A percentile compares a stretch with the other conserved stretches of the same genome.
phyloP scores from a whole-genome alignment of 768 basidiomycete species.

The Lentinula sp. region DNA sequence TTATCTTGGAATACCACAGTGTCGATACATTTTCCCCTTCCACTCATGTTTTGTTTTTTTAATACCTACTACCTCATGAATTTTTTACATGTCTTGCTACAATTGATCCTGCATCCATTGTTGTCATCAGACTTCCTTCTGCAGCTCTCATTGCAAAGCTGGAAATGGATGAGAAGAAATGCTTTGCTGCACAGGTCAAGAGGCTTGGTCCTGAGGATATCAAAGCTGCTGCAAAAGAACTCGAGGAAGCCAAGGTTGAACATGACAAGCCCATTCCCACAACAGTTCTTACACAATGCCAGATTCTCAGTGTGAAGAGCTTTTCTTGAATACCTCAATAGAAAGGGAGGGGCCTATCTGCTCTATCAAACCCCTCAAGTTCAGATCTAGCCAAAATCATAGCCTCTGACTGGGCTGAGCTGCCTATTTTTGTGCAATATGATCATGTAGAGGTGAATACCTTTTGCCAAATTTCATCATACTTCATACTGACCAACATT shows the following conservation, averaged over 20 bases:
- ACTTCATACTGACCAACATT: conserved; percentile 3
- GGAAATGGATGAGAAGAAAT: conserved; percentile 73
- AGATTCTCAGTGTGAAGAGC: conserved; percentile 84
- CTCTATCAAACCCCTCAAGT: conserved; percentile 17
- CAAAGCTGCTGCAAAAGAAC: conserved; percentile 52
- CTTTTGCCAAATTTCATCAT: not conserved
- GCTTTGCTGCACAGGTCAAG: conserved; percentile 63
- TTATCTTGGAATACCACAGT: not conserved
- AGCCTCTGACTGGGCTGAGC: conserved; percentile 52
- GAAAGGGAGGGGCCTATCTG: conserved; percentile 40
- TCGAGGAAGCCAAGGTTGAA: conserved; percentile 82
- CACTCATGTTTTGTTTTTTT: not conserved
- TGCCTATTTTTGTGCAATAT: conserved; percentile 91
- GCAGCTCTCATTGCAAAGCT: conserved; percentile 74
- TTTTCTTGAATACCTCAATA: conserved; percentile 93
- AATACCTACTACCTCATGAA: not conserved
- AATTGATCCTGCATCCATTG: conserved; percentile 64
- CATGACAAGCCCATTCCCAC: conserved; percentile 80
- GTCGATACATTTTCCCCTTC: not conserved
- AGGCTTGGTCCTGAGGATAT: conserved; percentile 81
- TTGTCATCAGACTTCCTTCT: conserved; percentile 87
- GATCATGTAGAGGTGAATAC: conserved; percentile 77
- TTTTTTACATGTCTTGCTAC: conserved; percentile 67
- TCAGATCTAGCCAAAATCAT: conserved; percentile 57
- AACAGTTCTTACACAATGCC: conserved; percentile 77